A percentile compares a stretch with the other conserved stretches of the same genome.
Evolutionary conservation across 768 basidiomycete genomes (phyloP).

Genomic region (Tylopilus cervinicoccineus): DNA sequence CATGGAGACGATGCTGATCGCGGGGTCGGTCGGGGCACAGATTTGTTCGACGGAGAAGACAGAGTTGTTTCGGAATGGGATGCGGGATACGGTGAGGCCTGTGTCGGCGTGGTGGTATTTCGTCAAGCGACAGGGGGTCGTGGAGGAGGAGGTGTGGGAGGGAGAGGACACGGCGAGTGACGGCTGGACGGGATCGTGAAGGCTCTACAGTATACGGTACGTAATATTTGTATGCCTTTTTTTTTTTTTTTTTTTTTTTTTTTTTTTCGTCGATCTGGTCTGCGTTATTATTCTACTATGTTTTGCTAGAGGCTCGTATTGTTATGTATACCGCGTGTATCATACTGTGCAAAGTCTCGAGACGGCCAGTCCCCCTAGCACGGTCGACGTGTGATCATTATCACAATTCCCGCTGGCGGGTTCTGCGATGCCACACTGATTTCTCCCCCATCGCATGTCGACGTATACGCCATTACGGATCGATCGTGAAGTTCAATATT

Average conservation of each 20-base stretch:
- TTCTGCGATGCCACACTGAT: no score
- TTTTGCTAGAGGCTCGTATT: no score
- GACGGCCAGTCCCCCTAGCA: no score
- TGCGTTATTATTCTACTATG: no score
- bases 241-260: background rate
- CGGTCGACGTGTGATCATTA: no score
- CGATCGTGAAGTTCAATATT: no score
- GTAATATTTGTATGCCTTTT: background rate
- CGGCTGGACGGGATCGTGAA: background rate
- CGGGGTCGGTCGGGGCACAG: slow-evolving; percentile 27
- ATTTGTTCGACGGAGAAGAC: slow-evolving; percentile 29
- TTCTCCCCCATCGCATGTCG: no score
- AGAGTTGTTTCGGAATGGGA: slow-evolving; percentile 27
- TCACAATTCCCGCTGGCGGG: no score
- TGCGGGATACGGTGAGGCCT: slow-evolving; percentile 29
- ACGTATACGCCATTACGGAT: no score
- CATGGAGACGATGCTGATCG: slow-evolving; percentile 28
- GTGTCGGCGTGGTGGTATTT: slow-evolving; percentile 34
- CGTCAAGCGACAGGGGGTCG: slow-evolving; percentile 2
- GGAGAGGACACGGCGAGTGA: background rate
- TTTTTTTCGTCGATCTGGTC: background rate
- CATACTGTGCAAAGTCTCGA: no score
- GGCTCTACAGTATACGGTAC: background rate
- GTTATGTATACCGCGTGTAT: no score
- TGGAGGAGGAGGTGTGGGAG: background rate